Conservation (phyloP, 2,329 filamentous ascomycete genomes). For the Colletotrichum truncatum region DNA sequence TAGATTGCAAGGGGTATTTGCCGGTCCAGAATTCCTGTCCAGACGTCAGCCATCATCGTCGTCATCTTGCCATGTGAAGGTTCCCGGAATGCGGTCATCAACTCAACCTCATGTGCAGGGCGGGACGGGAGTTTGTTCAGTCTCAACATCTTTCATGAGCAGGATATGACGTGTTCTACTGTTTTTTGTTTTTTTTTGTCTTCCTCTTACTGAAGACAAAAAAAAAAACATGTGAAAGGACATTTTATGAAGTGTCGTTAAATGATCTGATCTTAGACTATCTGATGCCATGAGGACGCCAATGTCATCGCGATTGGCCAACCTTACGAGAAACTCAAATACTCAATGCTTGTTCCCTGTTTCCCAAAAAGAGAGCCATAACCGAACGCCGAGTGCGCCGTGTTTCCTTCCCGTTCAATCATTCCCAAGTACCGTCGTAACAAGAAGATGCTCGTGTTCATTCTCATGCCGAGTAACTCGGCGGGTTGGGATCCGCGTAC, state of each 20-base stretch:
- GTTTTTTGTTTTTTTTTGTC: background rate
- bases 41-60: too few species aligned
- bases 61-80: background rate
- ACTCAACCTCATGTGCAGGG: constrained; percentile 6
- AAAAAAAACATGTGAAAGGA: background rate
- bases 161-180: background rate
- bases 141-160: background rate
- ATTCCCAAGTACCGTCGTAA: background rate
- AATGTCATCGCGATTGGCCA: constrained; percentile 5
- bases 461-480: constrained; percentile 36
- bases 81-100: background rate
- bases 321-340: background rate
- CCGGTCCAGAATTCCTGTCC: background rate
- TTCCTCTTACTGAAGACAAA: background rate
- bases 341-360: background rate
- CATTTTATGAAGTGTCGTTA: background rate
- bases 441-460: background rate
- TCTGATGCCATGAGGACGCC: background rate
- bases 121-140: constrained; percentile 11
- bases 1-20: background rate
- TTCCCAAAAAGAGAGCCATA: background rate
- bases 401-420: background rate
- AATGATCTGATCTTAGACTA: constrained; percentile 15
- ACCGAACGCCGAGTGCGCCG: background rate
- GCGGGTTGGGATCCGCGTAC: constrained; percentile 36